Base-by-base conservation (phyloP, 2,329 filamentous ascomycete genomes). In the Reticulascus tulasneorum region DNA sequence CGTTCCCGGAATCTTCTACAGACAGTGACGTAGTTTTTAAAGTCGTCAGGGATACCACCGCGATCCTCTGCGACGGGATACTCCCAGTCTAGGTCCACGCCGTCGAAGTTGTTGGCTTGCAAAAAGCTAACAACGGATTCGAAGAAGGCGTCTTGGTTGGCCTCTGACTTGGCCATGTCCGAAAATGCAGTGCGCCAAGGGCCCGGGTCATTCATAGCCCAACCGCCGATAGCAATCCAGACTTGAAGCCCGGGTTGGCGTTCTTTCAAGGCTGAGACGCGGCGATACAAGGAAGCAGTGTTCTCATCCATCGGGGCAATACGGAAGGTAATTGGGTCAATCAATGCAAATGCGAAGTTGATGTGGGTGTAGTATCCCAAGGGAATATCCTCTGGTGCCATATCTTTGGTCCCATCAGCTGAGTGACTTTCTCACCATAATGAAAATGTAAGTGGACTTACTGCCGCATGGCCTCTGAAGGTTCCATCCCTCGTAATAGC, bases 1-100 rank as follows among this genome's bases (percentile, higher is more conserved):
- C 16, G n/a, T 16, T 25, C 23, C 23, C 15, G 29, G 8, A 6
- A 69, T 73, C 62, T 70, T 80, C 77, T 49, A 5, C 43, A 23
- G 4, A 47, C 19, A 9, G 16, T 38, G 22, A 39, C 33, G 20
- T 33, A 44, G 27, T 47, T 49, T 15, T 37, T 31, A 23, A 35
- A 40, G 37, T 49, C 47, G 2, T 34, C 35, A 9, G 24, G 19
- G 11, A 40, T 23, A 16, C 45, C 43, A 5, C 40, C 40, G 1
- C 43, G 37, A 28, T 49, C 46, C 1, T 35, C 34, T 11, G 46
- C 45, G 7, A 39, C 42, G 3, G 46, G 45, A 22, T 41, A 50
- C 33, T 44, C 37, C 48, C 46, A 55, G 43, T 57, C 51, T 15
- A 55, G 24, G 27, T 55, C 52, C 3, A 55, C 37, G 4, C 56